Evolutionary conservation across 129 eudicot genomes (phyloP).

Genomic region (Tanacetum coccineum): DNA sequence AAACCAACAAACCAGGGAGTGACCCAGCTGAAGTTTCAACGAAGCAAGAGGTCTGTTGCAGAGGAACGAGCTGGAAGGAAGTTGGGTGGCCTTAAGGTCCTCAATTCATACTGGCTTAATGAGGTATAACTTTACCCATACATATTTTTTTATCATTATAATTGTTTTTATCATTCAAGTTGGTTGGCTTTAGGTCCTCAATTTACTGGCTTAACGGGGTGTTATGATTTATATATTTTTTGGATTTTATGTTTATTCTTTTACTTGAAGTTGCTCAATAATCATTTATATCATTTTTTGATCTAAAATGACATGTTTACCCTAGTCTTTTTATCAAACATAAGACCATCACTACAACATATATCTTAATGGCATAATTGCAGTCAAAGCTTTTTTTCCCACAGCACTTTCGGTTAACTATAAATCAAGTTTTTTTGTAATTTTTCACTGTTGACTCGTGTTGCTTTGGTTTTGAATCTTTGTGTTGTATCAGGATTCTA

Average conservation of each 20-base stretch:
- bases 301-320: neutral
- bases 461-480: neutral
- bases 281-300: neutral
- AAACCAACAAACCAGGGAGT: constrained; percentile 75
- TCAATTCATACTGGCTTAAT: constrained; percentile 63
- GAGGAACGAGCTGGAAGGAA: constrained; percentile 80
- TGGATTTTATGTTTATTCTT: too few species aligned
- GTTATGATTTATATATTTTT: too few species aligned
- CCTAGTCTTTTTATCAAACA: too few species aligned
- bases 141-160: neutral
- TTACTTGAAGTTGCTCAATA: neutral
- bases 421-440: too few species aligned
- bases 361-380: too few species aligned
- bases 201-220: too few species aligned
- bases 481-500: constrained; percentile 51
- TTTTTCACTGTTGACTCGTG: neutral
- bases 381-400: too few species aligned
- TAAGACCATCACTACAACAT: too few species aligned
- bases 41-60: constrained; percentile 74
- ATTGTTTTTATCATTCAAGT: too few species aligned
- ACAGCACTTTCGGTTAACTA: too few species aligned
- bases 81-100: constrained; percentile 75
- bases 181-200: too few species aligned
- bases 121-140: constrained; percentile 34
- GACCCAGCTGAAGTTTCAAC: constrained; percentile 60